Percentiles rank a stretch among this genome's conserved stretches.
Evolutionary conservation across 805 yeast species (phyloP).

Genomic region (Kodamaea laetipori): DNA sequence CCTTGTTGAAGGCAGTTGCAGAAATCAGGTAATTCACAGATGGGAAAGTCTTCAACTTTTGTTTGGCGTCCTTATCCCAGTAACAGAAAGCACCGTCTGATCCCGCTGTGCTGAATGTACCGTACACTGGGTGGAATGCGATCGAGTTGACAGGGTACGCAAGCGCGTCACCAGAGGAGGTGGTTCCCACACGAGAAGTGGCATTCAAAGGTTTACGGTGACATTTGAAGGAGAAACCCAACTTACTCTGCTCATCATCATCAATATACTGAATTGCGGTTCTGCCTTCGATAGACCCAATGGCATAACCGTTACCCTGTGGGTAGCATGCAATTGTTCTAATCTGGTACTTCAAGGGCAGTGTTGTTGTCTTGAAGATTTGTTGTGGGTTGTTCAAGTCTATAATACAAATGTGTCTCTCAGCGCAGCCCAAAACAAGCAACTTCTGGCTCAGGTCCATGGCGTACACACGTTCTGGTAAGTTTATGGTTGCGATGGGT

Average conservation of each 20-base stretch:
- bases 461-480: conserved; percentile 89
- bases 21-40: conserved; percentile 67
- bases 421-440: conserved; percentile 93
- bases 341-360: conserved; percentile 90
- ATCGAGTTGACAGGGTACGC: conserved; percentile 79
- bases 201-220: conserved; percentile 69
- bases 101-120: conserved; percentile 93
- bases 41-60: conserved; percentile 81
- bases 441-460: conserved; percentile 83
- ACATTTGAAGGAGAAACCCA: conserved; percentile 90
- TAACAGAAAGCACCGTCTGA: conserved; percentile 90
- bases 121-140: conserved; percentile 83
- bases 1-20: conserved; percentile 76
- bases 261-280: conserved; percentile 93
- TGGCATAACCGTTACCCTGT: conserved; percentile 89
- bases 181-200: conserved; percentile 29
- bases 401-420: conserved; percentile 73
- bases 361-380: conserved; percentile 69
- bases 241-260: conserved; percentile 69
- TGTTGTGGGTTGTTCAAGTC: conserved; percentile 82
- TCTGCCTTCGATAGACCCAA: conserved; percentile 93
- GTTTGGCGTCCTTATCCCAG: conserved; percentile 95
- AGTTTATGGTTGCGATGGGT: conserved; percentile 75
- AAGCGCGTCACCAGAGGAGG: conserved; percentile 35
- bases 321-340: conserved; percentile 81